phyloP scores from a whole-genome alignment of 805 yeast species.

The Saccharomyces kudriavzevii region DNA sequence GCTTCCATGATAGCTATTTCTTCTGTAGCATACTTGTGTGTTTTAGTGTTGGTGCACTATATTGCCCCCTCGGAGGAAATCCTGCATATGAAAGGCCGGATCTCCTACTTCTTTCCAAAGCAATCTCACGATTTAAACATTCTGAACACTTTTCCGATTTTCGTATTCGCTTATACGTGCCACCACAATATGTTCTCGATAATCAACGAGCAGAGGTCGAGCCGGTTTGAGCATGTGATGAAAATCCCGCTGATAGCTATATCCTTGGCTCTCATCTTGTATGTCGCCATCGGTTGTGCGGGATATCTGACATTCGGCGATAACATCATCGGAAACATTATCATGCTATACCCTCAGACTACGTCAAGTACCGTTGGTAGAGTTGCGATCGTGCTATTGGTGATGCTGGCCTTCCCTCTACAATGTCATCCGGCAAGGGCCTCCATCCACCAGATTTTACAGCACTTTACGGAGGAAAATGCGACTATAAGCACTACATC shows the following conservation, averaged over 20 bases:
- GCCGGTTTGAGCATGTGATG: slow-evolving; percentile 39
- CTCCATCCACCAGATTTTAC: slow-evolving; percentile 62
- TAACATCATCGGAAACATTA: slow-evolving; percentile 64
- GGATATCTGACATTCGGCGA: slow-evolving; percentile 85
- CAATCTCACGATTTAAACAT: slow-evolving; percentile 35
- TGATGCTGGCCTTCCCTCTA: slow-evolving; percentile 69
- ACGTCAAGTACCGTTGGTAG: slow-evolving; percentile 64
- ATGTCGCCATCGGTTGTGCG: slow-evolving; percentile 60
- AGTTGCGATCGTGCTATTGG: slow-evolving; percentile 67
- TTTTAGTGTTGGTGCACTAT: slow-evolving; percentile 63
- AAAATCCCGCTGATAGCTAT: slow-evolving; percentile 45
- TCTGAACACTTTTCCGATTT: slow-evolving; percentile 68
- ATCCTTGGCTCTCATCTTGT: slow-evolving; percentile 49
- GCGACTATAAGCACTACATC: background rate
- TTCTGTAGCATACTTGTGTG: slow-evolving; percentile 66
- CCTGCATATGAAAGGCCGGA: slow-evolving; percentile 36
- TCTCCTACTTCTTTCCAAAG: slow-evolving; percentile 22
- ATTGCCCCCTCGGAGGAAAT: slow-evolving; percentile 23
- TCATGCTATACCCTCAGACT: slow-evolving; percentile 60
- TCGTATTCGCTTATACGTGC: slow-evolving; percentile 87
- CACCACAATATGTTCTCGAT: slow-evolving; percentile 88
- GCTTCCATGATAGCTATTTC: slow-evolving; percentile 74
- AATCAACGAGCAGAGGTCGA: slow-evolving; percentile 63
- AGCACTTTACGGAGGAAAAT: slow-evolving; percentile 31
- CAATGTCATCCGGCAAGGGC: slow-evolving; percentile 84